Evolutionary conservation across 495 filamentous ascomycete species (phyloP), one percentile per base, ranked within the genome.

Genomic region (Evansstolkia leycettana): DNA sequence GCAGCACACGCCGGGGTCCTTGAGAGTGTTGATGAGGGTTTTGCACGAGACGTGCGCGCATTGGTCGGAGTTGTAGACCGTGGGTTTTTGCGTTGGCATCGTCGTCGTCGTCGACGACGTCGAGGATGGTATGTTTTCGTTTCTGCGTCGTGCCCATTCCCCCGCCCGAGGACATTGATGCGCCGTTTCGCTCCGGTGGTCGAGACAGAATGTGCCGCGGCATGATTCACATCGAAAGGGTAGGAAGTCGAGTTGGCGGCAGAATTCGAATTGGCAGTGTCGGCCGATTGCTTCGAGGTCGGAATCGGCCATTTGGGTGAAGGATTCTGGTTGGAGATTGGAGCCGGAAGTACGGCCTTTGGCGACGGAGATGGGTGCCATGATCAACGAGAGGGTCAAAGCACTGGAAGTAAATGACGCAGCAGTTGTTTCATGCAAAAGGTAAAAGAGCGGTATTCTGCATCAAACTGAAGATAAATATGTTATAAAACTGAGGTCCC

Each of bases 201-300:
- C 86, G 51, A 92, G 82, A 56, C 90, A 98, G 70, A 76, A 98
- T 31, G 80, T 92, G 31, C 78, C 70, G 47, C 61, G 65, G 50
- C 90, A 98, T 53, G 79, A 87, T 58, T 90, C 82, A 69, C 90
- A 98, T 45, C 75, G 70, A 64, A 95, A 98, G 26, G 90, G 90
- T 8, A 98, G 79, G 64, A 96, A 96, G 63, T 96, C 92, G 31
- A 96, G 82, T 50, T 83, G 79, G 54, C 87, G 77, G 72, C 90
- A 98, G 70, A 84, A 87, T 43, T 75, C 60, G 62, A 82, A 78
- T 59, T 95, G 76, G 70, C 90, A 98, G 65, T 94, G 86, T 36
- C 76, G 74, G 48, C 90, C 90, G 54, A 96, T 82, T 8, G 84
- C 72, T 44, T 80, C 78, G 25, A 84, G 73, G 61, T 94, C 85